Base-by-base conservation (phyloP, 2,329 filamentous ascomycete species). In the Cercospora nicotianae region DNA sequence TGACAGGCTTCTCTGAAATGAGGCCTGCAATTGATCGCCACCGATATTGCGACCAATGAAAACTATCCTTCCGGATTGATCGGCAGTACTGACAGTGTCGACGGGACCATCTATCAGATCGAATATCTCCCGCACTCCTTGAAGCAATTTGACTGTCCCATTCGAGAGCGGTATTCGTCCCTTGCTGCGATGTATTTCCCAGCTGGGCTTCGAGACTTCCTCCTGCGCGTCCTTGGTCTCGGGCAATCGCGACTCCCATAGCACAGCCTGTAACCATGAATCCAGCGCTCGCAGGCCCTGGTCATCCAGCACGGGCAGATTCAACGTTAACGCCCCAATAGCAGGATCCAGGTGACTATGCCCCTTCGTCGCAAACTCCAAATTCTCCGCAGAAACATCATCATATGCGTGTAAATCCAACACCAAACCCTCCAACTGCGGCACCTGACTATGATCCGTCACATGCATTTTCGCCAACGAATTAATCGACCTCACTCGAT, bases 341-440 rank as follows among this genome's bases (percentile, higher is more conserved):
- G 91, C 91, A 30, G 93, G 89, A 80, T 99, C 95, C 10, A 98
- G 84, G 81, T 97, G 93, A 74, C 92, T 96, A 77, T 97, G 93
- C 0, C 93, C 93, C 78, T 93, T 93, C 45, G 82, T 84, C 8
- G 86, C 85, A 65, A 91, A 90, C 67, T 93, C 90, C 31, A 96
- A 81, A 66, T 80, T 79, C 16, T 78, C 78, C 16, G 87, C 87
- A 33, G 89, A 87, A 33, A 97, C 90, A 69, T 90, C 87, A 74
- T 97, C 92, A 78, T 99, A 99, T 0, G 95, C 94, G 77, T 97
- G 92, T 31, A 99, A 83, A 79, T 98, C 94, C 7, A 99, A 84
- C 4, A 99, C 79, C 64, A 96, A 87, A 1, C 93, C 94, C 76
- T 97, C 93, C 6, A 99, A 85, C 72, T 90, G 83, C 0, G 94